These are phyloP conservation scores for Sequoiadendron giganteum DNA, from an alignment of 75 land plant genomes.

Conservation along the genomic window DNA sequence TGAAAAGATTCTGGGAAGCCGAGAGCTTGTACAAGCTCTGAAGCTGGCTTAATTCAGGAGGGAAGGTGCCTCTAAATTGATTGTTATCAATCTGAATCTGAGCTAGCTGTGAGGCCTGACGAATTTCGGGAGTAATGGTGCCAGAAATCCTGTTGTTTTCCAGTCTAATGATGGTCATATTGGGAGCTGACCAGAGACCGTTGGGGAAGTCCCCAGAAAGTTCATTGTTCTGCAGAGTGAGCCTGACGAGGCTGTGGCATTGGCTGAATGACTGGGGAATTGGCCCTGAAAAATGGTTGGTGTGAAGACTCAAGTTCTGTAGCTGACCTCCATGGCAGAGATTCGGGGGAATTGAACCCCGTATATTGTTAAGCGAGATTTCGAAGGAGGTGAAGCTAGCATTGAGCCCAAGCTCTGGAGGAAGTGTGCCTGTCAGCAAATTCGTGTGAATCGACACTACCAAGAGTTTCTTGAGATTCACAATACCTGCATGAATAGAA, in stretches of 20 bases:
- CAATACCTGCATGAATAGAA: conserved; percentile 31
- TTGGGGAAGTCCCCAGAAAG: conserved; percentile 62
- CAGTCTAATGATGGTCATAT: conserved; percentile 53
- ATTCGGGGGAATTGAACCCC: conserved; percentile 62
- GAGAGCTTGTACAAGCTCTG: conserved; percentile 52
- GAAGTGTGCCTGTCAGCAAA: conserved; percentile 34
- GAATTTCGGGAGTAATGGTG: conserved; percentile 36
- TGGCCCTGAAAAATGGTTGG: conserved; percentile 59
- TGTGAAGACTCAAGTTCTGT: conserved; percentile 44
- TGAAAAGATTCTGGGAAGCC: conserved; percentile 55
- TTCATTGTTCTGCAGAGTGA: conserved; percentile 57
- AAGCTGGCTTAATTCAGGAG: conserved; percentile 46
- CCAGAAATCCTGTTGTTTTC: conserved; percentile 55
- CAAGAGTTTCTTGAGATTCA: conserved; percentile 16
- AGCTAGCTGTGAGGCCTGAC: conserved; percentile 30
- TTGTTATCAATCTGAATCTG: conserved; percentile 76
- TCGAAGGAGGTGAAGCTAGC: conserved; percentile 41
- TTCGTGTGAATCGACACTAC: conserved; percentile 10
- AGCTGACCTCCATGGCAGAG: conserved; percentile 51
- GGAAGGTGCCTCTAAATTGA: conserved; percentile 54
- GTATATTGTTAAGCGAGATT: conserved; percentile 43
- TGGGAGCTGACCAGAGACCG: conserved; percentile 65
- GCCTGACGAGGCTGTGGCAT: conserved; percentile 56
- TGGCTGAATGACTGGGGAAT: conserved; percentile 41
- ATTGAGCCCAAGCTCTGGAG: conserved; percentile 29